Evolutionary conservation across 2,329 filamentous ascomycete genomes (phyloP).

Genomic region (Sporothrix globosa): DNA sequence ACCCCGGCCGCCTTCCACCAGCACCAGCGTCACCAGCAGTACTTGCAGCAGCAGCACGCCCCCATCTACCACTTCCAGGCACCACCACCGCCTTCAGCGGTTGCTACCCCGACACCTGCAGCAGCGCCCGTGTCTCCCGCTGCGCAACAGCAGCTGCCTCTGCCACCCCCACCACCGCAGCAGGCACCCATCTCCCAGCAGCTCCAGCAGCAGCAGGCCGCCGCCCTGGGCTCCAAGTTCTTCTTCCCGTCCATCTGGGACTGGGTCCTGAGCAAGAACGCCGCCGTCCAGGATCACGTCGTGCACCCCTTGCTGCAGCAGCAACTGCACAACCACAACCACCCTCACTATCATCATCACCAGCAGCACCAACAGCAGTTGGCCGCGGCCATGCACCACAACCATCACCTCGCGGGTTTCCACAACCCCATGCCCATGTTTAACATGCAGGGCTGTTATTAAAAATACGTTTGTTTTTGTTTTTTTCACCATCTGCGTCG

Average conservation of each 20-base stretch:
- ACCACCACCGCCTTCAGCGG: background rate
- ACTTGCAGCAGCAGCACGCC: constrained; percentile 24
- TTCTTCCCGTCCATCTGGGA: constrained; percentile 39
- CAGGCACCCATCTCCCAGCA: constrained; percentile 12
- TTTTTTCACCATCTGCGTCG: background rate
- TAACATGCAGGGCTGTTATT: constrained; percentile 24
- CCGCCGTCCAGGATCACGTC: constrained; percentile 48
- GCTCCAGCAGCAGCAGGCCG: background rate
- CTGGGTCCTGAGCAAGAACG: constrained; percentile 42
- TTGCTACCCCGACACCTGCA: background rate
- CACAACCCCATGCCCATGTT: constrained; percentile 28
- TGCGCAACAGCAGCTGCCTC: constrained; percentile 31
- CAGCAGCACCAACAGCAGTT: constrained; percentile 53
- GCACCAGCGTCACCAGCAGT: constrained; percentile 28
- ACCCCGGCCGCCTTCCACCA: constrained; percentile 16
- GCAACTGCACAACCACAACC: constrained; percentile 36
- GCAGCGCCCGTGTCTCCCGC: background rate
- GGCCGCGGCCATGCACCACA: constrained; percentile 5
- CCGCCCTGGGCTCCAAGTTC: constrained; percentile 47
- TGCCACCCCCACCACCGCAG: constrained; percentile 40
- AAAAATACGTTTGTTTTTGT: constrained; percentile 17
- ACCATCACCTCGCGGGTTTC: constrained; percentile 15
- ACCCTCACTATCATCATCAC: constrained; percentile 35
- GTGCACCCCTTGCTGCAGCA: constrained; percentile 39
- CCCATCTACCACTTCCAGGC: constrained; percentile 28